Percentiles rank a stretch among this genome's conserved stretches.
These are phyloP conservation scores for Pleurotus ostreatus DNA, from an alignment of 768 basidiomycete species.

Conservation along the genomic window DNA sequence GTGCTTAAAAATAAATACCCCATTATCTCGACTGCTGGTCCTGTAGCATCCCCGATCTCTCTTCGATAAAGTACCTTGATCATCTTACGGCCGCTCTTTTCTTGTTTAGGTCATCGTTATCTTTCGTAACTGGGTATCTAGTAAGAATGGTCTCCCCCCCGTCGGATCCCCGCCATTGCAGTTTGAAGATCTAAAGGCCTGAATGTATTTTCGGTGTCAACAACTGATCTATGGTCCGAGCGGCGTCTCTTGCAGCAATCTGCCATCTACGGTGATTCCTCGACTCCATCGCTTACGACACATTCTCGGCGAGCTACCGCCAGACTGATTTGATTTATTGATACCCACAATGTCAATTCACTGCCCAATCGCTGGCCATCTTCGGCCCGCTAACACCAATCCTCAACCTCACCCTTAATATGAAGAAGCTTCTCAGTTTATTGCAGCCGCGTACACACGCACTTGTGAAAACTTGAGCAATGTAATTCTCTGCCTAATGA, in stretches of 20 bases:
- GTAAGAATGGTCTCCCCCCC: neutral
- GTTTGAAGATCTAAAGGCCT: neutral
- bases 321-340: neutral
- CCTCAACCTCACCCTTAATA: neutral
- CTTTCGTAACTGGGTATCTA: neutral
- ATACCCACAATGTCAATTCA: neutral
- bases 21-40: neutral
- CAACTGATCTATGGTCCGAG: conserved; percentile 2
- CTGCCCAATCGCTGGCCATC: neutral
- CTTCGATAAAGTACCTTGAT: conserved; percentile 1
- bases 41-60: neutral
- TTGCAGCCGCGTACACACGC: neutral
- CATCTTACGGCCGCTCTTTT: neutral
- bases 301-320: neutral
- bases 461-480: conserved; percentile 1
- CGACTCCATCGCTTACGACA: neutral
- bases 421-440: neutral
- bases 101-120: neutral
- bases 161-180: conserved; percentile 1
- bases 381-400: neutral
- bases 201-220: neutral
- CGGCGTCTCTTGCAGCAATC: neutral
- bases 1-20: neutral
- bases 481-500: neutral
- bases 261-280: neutral